A percentile compares a stretch with the other conserved stretches of the same genome.
These are phyloP conservation scores for Calvatia gigantea DNA, from an alignment of 768 basidiomycete species.

Conservation along the genomic window DNA sequence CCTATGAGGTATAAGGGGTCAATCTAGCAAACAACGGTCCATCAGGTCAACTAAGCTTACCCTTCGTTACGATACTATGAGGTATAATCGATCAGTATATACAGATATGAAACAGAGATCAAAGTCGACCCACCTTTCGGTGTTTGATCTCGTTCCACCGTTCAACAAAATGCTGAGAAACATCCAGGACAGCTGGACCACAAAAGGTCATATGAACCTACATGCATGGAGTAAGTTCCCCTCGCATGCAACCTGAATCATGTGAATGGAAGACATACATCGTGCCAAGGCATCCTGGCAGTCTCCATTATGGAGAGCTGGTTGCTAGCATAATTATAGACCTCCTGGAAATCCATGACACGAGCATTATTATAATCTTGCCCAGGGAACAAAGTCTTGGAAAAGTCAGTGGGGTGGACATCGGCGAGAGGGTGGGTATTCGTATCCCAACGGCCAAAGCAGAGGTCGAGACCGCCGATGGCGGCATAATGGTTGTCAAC, in stretches of 20 bases:
- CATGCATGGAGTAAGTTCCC: neutral
- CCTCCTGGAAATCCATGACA: constrained; percentile 79
- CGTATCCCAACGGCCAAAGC: constrained; percentile 97
- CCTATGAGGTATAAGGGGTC: constrained; percentile 19
- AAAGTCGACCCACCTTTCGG: constrained; percentile 48
- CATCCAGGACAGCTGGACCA: constrained; percentile 83
- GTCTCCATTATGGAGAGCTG: constrained; percentile 64
- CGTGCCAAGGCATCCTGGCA: constrained; percentile 93
- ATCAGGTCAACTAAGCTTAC: constrained; percentile 31
- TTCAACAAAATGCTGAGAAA: constrained; percentile 91
- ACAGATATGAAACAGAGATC: neutral
- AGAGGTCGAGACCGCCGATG: constrained; percentile 93
- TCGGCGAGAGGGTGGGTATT: constrained; percentile 89
- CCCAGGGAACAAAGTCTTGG: constrained; percentile 83
- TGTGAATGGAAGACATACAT: constrained; percentile 46
- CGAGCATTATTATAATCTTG: constrained; percentile 94
- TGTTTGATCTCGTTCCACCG: constrained; percentile 90
- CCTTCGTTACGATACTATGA: constrained; percentile 39
- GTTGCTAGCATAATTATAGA: constrained; percentile 73
- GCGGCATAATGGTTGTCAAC: constrained; percentile 85
- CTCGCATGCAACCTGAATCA: neutral
- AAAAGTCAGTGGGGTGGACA: constrained; percentile 85
- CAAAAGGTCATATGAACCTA: constrained; percentile 82
- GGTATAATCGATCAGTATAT: neutral
- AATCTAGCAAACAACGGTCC: neutral